A percentile compares a stretch with the other conserved stretches of the same genome.
Conservation (phyloP, 331 rosid genomes). For the Malus hybrid region DNA sequence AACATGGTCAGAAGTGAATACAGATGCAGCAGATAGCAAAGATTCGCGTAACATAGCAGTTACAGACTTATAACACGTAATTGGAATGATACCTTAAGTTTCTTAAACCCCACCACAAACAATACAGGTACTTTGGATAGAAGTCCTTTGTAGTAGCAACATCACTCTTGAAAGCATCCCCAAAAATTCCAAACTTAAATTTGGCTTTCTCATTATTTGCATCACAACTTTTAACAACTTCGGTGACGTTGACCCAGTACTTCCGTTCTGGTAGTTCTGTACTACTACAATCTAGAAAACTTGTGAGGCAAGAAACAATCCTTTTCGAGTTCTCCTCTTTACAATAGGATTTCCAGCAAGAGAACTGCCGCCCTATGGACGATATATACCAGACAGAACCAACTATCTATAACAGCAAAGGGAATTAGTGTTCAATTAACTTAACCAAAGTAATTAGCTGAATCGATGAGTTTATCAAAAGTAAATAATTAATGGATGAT, state of each 20-base stretch:
- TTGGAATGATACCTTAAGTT: conserved; percentile 53
- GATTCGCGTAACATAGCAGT: not conserved
- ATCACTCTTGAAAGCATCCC: conserved; percentile 56
- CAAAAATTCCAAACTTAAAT: conserved; percentile 71
- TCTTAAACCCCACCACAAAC: conserved; percentile 82
- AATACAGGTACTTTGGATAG: conserved; percentile 57
- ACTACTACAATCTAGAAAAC: conserved; percentile 58
- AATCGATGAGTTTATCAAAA: not conserved
- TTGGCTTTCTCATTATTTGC: conserved; percentile 19
- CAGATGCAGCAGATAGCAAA: not conserved
- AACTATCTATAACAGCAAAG: conserved; percentile 27
- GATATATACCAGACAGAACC: conserved; percentile 83
- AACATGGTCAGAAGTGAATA: not conserved
- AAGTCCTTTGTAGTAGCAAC: conserved; percentile 49
- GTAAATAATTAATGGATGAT: not conserved
- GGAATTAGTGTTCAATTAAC: not conserved
- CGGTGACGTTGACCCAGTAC: conserved; percentile 56
- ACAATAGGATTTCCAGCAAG: conserved; percentile 53
- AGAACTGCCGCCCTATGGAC: conserved; percentile 41
- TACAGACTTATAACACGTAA: not conserved
- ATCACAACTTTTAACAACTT: conserved; percentile 36
- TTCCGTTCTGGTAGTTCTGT: conserved; percentile 32
- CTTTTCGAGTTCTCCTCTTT: conserved; percentile 28
- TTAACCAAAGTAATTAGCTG: not conserved
- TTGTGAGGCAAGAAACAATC: conserved; percentile 37